Percentiles rank a stretch among this genome's conserved stretches.
These are phyloP conservation scores for Penicillium verrucosum DNA, from an alignment of 2,329 filamentous ascomycete genomes.

Conservation along the genomic window DNA sequence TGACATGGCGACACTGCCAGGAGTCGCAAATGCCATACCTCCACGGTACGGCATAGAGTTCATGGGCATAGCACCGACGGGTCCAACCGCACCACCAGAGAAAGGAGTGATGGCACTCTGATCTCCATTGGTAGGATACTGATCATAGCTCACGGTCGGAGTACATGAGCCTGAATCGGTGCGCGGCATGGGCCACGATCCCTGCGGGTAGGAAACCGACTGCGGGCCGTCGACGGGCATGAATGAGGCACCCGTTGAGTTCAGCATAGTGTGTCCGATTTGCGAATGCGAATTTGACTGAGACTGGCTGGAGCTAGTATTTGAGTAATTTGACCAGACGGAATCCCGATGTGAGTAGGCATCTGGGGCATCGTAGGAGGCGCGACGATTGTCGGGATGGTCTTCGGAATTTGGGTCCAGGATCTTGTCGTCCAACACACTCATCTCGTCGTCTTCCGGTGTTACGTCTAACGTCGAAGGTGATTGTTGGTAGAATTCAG, in stretches of 20 bases:
- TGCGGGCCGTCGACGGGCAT: slow-evolving; percentile 57
- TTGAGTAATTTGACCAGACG: slow-evolving; percentile 49
- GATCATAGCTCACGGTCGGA: slow-evolving; percentile 68
- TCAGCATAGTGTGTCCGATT: slow-evolving; percentile 48
- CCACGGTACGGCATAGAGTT: slow-evolving; percentile 44
- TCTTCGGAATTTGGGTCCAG: slow-evolving; percentile 50
- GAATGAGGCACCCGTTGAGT: slow-evolving; percentile 58
- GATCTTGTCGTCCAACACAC: slow-evolving; percentile 49
- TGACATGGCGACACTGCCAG: slow-evolving; percentile 55
- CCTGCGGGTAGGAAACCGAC: slow-evolving; percentile 34
- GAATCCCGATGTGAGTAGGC: slow-evolving; percentile 53
- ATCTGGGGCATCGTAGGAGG: slow-evolving; percentile 48
- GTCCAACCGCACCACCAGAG: slow-evolving; percentile 43
- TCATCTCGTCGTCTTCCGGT: slow-evolving; percentile 52
- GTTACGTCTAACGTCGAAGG: slow-evolving; percentile 43
- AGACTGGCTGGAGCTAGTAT: slow-evolving; percentile 42
- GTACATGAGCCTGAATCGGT: slow-evolving; percentile 69
- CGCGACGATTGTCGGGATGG: slow-evolving; percentile 47
- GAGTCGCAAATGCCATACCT: slow-evolving; percentile 49
- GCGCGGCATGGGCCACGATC: slow-evolving; percentile 61
- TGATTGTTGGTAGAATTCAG: slow-evolving; percentile 45
- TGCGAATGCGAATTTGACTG: slow-evolving; percentile 44
- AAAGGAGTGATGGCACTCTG: slow-evolving; percentile 43
- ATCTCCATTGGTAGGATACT: slow-evolving; percentile 54
- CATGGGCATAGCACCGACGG: slow-evolving; percentile 39